Conservation (phyloP, 768 basidiomycete genomes). For the Russula lepida region DNA sequence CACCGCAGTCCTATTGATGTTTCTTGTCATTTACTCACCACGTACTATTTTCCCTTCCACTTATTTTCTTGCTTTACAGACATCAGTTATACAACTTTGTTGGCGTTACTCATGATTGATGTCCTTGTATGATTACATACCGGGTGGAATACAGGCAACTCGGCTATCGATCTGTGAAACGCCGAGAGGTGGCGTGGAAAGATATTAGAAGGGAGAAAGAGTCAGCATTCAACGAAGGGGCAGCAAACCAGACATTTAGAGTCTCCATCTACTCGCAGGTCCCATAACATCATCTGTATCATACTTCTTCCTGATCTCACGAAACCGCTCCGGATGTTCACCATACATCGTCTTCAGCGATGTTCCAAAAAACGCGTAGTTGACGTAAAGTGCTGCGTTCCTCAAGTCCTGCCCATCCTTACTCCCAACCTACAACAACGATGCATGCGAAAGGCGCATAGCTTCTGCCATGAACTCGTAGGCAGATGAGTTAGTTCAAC, state of each 20-base stretch:
- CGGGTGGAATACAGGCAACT: too few relatives aligned
- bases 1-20: too few relatives aligned
- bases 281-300: constrained; percentile 59
- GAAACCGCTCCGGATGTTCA: constrained; percentile 35
- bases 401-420: constrained; percentile 34
- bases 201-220: too few relatives aligned
- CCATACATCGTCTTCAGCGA: constrained; percentile 46
- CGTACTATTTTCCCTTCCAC: too few relatives aligned
- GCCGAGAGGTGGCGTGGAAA: too few relatives aligned
- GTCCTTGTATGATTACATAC: too few relatives aligned
- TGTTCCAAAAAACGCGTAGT: constrained; percentile 51
- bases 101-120: too few relatives aligned
- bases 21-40: too few relatives aligned
- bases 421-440: constrained; percentile 37
- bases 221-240: too few relatives aligned
- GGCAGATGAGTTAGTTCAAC: constrained; percentile 32
- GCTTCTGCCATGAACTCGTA: constrained; percentile 27
- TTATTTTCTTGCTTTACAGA: too few relatives aligned
- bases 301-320: constrained; percentile 34
- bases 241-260: background rate
- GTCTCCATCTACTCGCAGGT: constrained; percentile 57
- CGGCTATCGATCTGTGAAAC: too few relatives aligned
- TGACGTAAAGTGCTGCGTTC: constrained; percentile 42
- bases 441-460: background rate
- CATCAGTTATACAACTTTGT: too few relatives aligned